These are phyloP conservation scores for Bolboschoenus planiculmis DNA, from an alignment of 176 grass and related monocot species.

Conservation along the genomic window DNA sequence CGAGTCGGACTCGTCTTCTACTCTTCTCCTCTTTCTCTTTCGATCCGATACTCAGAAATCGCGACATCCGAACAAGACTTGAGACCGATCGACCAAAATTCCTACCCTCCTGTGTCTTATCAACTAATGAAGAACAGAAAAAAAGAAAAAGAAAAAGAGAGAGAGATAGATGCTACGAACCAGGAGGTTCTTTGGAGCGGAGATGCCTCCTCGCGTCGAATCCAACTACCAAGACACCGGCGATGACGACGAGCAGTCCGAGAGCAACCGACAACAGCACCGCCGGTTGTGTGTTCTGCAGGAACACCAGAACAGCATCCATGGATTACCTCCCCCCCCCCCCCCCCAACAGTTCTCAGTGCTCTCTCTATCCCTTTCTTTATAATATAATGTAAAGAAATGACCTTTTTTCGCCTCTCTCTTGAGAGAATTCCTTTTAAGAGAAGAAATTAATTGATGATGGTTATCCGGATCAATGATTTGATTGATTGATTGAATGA, in stretches of 20 bases:
- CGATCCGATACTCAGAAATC: not conserved
- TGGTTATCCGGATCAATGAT: no score
- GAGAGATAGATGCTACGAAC: not conserved
- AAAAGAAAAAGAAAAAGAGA: not conserved
- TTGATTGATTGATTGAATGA: no score
- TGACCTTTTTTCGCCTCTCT: no score
- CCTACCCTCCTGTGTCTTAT: no score
- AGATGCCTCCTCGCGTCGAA: not conserved
- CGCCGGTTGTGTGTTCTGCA: not conserved
- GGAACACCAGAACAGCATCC: not conserved
- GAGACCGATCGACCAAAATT: no score
- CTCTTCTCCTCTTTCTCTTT: not conserved
- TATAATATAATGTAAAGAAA: no score
- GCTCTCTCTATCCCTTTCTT: not conserved
- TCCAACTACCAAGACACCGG: not conserved
- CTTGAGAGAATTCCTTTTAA: not conserved
- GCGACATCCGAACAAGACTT: not conserved
- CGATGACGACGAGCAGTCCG: constrained; percentile 10
- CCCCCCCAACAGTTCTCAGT: no score
- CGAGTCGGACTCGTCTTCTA: not conserved
- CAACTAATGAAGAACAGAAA: no score
- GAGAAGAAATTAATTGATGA: not conserved
- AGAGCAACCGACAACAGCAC: not conserved
- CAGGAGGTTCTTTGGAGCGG: constrained; percentile 24
- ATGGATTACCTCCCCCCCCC: not conserved